phyloP scores from a whole-genome alignment of 2,329 filamentous ascomycete genomes.

The Fusarium nygamai region DNA sequence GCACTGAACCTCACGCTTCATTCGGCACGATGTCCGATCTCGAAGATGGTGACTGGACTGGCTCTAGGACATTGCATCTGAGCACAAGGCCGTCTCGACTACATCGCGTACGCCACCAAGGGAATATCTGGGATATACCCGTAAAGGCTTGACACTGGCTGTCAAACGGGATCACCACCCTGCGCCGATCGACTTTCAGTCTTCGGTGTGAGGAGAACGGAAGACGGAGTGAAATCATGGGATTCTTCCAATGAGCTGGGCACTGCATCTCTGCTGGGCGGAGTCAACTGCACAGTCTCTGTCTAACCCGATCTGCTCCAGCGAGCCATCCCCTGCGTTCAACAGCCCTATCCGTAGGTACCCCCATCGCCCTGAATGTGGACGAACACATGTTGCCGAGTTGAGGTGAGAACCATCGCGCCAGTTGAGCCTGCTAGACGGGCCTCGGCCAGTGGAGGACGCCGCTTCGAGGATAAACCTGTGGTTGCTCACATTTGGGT shows the following conservation, averaged over 20 bases:
- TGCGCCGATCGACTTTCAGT: constrained; percentile 7
- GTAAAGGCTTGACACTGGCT: constrained; percentile 56
- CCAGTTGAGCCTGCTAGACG: constrained; percentile 40
- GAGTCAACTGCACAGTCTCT: constrained; percentile 41
- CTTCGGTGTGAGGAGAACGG: constrained; percentile 24
- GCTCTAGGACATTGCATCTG: constrained; percentile 37
- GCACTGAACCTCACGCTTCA: constrained; percentile 41
- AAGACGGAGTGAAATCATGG: constrained; percentile 44
- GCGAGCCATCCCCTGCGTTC: constrained; percentile 1
- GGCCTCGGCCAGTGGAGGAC: constrained; percentile 31
- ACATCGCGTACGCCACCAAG: constrained; percentile 49
- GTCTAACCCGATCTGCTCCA: constrained; percentile 37
- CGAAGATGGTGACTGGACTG: constrained; percentile 42
- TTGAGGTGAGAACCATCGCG: constrained; percentile 29
- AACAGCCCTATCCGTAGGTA: constrained; percentile 5
- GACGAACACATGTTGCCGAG: constrained; percentile 23
- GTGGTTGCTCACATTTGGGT: constrained; percentile 24
- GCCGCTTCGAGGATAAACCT: constrained; percentile 34
- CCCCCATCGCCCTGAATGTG: constrained; percentile 5
- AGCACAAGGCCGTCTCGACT: constrained; percentile 45
- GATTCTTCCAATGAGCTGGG: constrained; percentile 45
- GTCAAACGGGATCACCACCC: constrained; percentile 52
- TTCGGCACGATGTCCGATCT: constrained; percentile 44
- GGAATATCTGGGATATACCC: constrained; percentile 53
- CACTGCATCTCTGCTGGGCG: constrained; percentile 47